Conservation (phyloP, 2,329 filamentous ascomycete genomes). For the Aspergillus calidoustus region DNA sequence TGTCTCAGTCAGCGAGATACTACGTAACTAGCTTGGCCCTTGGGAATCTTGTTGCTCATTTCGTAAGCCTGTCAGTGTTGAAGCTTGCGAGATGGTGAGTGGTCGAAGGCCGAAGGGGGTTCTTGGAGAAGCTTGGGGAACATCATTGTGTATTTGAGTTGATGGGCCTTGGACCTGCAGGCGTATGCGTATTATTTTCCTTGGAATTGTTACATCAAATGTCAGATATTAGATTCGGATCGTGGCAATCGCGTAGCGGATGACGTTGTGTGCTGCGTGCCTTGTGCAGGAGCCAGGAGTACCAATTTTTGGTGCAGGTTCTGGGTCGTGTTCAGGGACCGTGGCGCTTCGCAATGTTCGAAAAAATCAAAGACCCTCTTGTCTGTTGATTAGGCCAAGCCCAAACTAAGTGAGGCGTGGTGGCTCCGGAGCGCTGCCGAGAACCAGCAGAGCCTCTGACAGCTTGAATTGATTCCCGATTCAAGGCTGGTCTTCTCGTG, state of each 20-base stretch:
- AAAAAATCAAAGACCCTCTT: not conserved
- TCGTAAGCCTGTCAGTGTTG: not conserved
- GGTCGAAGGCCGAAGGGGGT: not conserved
- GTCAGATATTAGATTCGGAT: not conserved
- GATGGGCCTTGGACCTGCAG: not conserved
- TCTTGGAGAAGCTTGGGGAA: not conserved
- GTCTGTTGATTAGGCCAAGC: too few relatives aligned
- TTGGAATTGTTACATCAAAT: not conserved
- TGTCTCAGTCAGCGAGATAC: not conserved
- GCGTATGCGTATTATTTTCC: not conserved
- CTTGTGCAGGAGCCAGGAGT: too few relatives aligned
- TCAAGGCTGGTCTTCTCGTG: too few relatives aligned
- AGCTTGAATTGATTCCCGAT: too few relatives aligned
- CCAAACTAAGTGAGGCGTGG: not conserved
- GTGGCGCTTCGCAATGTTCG: not conserved
- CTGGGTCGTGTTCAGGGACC: too few relatives aligned
- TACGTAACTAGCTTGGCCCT: too few relatives aligned
- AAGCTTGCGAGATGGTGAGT: not conserved
- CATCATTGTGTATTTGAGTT: not conserved
- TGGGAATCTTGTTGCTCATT: too few relatives aligned
- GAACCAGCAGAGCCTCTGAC: not conserved
- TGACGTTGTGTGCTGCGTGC: not conserved
- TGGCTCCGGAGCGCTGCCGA: not conserved
- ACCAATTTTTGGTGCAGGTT: too few relatives aligned
- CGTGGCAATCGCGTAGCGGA: not conserved